Evolutionary conservation across 345 rosid species (phyloP), one percentile per base, ranked within the genome.

Genomic region (Erucastrum elatum): DNA sequence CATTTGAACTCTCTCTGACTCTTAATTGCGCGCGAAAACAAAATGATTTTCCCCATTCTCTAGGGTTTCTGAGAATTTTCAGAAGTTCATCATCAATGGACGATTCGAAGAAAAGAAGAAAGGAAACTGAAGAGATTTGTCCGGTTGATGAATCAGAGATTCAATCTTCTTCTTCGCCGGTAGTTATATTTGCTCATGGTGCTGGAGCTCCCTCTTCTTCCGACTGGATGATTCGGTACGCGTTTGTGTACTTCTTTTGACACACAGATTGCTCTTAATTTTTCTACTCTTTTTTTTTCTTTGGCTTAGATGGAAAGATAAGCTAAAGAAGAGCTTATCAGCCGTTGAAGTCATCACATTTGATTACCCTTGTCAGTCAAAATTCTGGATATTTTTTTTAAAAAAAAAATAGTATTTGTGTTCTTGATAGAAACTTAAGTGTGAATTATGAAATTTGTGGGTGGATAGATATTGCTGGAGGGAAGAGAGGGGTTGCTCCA

Each of bases 201-300:
- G 94, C 97, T n/a, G 93, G 96, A 26, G 94, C 96, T 82, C 90
- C 96, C 30, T 90, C 98, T 10, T 89, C 98, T 74, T 64, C 68
- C 49, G 68, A 34, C n/a, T 64, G 49, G 29, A 64, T 64, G 49
- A 33, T 64, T 34, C 68, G 68, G 68, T 61, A 29, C 16, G 65
- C 8, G 16, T 61, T 60, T 60, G 35, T 10, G 64, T 26, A 10
- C 6, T 60, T 26, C 26, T 26, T 60, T 59, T 31, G 64, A 59
- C 67, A 51, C 41, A 64, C n/a, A n/a, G 8, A 77, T 63, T 64
- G 10, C 41, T 34, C 64, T 70, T 7, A 8, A 59, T n/a, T 4
- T 59, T 25, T 10, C 27, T 7, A 7, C 12, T 59, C 2, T 44
- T n/a, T n/a, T n/a, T n/a, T 49, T 49, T 71, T 26, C 31, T 31